Percentiles rank a stretch among this genome's conserved stretches.
Evolutionary conservation across 768 basidiomycete species (phyloP).

Genomic region (Agrocybe pediades): DNA sequence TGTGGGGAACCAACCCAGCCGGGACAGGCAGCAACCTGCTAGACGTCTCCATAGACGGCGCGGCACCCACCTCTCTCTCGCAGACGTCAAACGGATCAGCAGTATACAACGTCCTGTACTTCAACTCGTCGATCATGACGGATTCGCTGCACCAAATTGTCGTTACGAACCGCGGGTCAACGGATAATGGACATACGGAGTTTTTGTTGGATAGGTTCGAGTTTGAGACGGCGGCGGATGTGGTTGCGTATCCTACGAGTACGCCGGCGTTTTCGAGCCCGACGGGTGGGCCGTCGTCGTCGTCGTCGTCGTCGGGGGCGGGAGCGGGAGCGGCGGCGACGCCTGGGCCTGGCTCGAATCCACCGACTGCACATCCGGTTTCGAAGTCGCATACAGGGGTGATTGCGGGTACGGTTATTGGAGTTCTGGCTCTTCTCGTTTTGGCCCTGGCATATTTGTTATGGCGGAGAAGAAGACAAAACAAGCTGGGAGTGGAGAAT

Average conservation of each 20-base stretch:
- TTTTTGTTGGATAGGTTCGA: slow-evolving; percentile 22
- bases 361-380: background rate
- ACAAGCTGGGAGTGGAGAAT: background rate
- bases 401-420: background rate
- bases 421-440: background rate
- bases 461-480: background rate
- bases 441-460: background rate
- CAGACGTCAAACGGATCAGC: slow-evolving; percentile 20
- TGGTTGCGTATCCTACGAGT: background rate
- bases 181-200: slow-evolving; percentile 14
- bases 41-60: slow-evolving; percentile 17
- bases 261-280: background rate
- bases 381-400: background rate
- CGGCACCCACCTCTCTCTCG: slow-evolving; percentile 5
- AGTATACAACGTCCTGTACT: slow-evolving; percentile 16
- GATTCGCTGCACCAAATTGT: slow-evolving; percentile 18
- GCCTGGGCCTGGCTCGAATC: too few relatives aligned
- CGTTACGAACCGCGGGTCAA: slow-evolving; percentile 19
- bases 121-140: slow-evolving; percentile 7
- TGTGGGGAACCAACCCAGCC: slow-evolving; percentile 22
- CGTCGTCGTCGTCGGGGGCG: too few relatives aligned
- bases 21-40: slow-evolving; percentile 16
- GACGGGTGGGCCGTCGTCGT: too few relatives aligned
- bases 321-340: too few relatives aligned
- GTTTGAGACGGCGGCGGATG: slow-evolving; percentile 17